Base-by-base conservation (phyloP, 192 early-diverging fungal genomes). In the Physocladia obscura region DNA sequence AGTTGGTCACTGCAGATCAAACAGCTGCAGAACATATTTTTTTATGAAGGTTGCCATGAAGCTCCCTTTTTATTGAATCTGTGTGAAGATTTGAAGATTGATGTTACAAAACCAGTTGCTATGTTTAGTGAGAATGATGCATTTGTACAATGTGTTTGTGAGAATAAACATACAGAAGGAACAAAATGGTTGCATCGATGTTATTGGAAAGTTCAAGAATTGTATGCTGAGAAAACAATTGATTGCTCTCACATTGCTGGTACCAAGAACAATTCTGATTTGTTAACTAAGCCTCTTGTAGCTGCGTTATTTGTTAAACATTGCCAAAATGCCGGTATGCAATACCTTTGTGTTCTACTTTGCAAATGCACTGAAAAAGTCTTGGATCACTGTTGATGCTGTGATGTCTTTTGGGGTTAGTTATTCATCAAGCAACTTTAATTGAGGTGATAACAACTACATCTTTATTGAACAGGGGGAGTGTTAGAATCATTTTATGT, bases 161-260 rank as follows among this genome's bases (percentile, higher is more conserved):
- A 55, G 52, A 55, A 55, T 27, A 55, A 26, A 55, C 0, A 27
- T n/a, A 55, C 52, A 1, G 52, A 55, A 26, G 52, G 21, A 0
- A 55, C 52, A 26, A 55, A 55, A 26, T 55, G 52, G 52, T 26
- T 55, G 52, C 15, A 55, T 27, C 52, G 52, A 26, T 27, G 52
- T 15, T 55, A 22, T 2, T 55, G 52, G 52, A 55, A 55, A 55
- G 52, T 55, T 17, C 52, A 55, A 2, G 52, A 55, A 26, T 13
- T 55, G 15, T 55, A 22, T 2, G 26, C 52, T 13, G 52, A 55
- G 1, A 22, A 22, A 2, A 55, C 52, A 1, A 26, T 55, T 26
- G 26, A 55, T 55, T 55, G 52, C 2, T 22, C 15, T 1, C 52
- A 55, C 2, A 2, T 55, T 55, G 52, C 52, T 55, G 52, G 52